Conservation (phyloP, 2,329 filamentous ascomycete genomes). For the Colletotrichum sp. region DNA sequence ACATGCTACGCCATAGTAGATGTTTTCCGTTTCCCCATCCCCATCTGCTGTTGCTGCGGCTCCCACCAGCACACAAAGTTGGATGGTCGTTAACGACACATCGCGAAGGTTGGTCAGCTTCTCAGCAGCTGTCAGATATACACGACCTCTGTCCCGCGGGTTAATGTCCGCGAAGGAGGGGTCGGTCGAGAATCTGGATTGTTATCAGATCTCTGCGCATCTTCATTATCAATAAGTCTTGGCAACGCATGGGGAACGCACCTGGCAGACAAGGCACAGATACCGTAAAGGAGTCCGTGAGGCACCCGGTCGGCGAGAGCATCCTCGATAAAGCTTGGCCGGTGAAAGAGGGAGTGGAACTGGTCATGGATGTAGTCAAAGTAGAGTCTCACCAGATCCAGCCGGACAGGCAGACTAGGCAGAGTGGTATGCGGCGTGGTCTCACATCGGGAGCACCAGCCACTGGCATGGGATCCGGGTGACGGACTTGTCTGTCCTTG, state of each 20-base stretch:
- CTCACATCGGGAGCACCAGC: conserved; percentile 6
- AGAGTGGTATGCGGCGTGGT: conserved; percentile 10
- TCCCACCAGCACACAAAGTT: conserved; percentile 42
- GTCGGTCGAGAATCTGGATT: conserved; percentile 27
- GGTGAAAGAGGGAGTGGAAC: conserved; percentile 38
- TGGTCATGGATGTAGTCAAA: conserved; percentile 38
- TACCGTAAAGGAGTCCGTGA: conserved; percentile 27
- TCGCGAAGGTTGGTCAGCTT: conserved; percentile 35
- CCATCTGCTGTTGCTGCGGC: conserved; percentile 36
- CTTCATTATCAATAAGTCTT: background rate
- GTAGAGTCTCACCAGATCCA: conserved; percentile 35
- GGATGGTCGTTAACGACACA: conserved; percentile 40
- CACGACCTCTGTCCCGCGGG: conserved; percentile 25
- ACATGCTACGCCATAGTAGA: conserved; percentile 41
- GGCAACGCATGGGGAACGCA: background rate
- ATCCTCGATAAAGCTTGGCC: conserved; percentile 29
- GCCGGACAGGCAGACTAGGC: conserved; percentile 20
- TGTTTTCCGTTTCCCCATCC: conserved; percentile 37
- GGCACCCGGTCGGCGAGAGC: conserved; percentile 24
- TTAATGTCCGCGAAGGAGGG: conserved; percentile 20
- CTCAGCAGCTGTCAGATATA: conserved; percentile 25
- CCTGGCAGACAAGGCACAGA: conserved; percentile 29
- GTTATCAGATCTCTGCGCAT: background rate
- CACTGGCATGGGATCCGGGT: background rate
- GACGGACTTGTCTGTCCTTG: background rate